phyloP scores from a whole-genome alignment of 108 stramenopile genomes.

The Seminavis robusta region DNA sequence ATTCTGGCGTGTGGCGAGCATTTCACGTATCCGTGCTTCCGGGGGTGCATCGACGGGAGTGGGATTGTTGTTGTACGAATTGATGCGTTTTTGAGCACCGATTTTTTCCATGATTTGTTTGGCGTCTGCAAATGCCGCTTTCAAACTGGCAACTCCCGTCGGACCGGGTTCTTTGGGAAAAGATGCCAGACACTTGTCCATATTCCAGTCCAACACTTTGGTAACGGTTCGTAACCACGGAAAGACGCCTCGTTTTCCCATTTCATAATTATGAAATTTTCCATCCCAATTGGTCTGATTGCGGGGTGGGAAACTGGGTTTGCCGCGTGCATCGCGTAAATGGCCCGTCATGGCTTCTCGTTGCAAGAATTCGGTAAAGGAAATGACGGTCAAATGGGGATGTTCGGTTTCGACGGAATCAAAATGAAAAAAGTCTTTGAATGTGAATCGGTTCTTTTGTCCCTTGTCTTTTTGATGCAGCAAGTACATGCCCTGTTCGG shows the following conservation, averaged over 20 bases:
- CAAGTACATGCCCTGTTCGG: neutral
- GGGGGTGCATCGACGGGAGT: constrained; percentile 60
- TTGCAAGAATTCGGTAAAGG: constrained; percentile 72
- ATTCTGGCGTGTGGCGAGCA: constrained; percentile 30
- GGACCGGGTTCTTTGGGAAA: constrained; percentile 52
- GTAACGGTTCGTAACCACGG: constrained; percentile 47
- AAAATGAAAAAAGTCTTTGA: constrained; percentile 66
- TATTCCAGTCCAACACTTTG: constrained; percentile 39
- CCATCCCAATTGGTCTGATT: constrained; percentile 57
- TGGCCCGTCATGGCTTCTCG: constrained; percentile 38
- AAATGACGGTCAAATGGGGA: constrained; percentile 62
- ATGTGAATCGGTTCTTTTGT: constrained; percentile 40
- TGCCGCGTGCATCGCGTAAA: constrained; percentile 21
- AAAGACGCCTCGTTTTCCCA: constrained; percentile 22
- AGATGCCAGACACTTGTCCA: constrained; percentile 44
- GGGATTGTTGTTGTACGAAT: constrained; percentile 41
- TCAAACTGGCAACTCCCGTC: constrained; percentile 34
- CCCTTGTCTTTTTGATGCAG: neutral
- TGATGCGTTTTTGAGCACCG: neutral
- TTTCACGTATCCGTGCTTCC: constrained; percentile 46
- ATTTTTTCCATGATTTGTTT: constrained; percentile 13
- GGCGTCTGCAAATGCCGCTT: constrained; percentile 19
- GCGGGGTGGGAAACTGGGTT: constrained; percentile 33
- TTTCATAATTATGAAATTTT: constrained; percentile 1
- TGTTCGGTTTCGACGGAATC: constrained; percentile 47